Conservation (phyloP, 164 flowering plant species). For the Magnolia changhungtana region DNA sequence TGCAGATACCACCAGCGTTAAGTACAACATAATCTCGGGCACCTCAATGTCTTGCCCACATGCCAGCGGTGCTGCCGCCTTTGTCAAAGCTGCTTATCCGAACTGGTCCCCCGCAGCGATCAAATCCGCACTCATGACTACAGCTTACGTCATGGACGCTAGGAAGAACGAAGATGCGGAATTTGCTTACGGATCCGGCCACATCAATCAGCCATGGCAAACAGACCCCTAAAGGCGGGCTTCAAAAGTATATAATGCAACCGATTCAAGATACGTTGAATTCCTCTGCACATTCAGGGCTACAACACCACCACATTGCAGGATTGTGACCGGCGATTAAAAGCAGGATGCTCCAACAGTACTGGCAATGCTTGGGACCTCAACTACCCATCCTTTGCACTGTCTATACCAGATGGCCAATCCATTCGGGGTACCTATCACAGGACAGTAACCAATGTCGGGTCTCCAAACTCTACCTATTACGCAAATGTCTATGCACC, state of each 20-base stretch:
- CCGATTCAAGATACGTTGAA: conserved; percentile 47
- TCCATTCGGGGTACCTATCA: conserved; percentile 34
- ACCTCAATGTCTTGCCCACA: conserved; percentile 58
- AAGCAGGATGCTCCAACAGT: conserved; percentile 54
- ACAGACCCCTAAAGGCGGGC: conserved; percentile 51
- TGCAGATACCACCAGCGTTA: conserved; percentile 21
- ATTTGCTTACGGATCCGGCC: conserved; percentile 81
- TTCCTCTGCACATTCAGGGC: conserved; percentile 69
- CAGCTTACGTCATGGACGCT: conserved; percentile 64
- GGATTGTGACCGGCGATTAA: conserved; percentile 30
- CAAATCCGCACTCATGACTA: conserved; percentile 53
- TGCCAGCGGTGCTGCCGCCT: conserved; percentile 40
- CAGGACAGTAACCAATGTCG: conserved; percentile 66
- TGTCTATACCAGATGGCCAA: conserved; percentile 25
- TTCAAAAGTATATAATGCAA: conserved; percentile 70
- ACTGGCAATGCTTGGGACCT: conserved; percentile 36
- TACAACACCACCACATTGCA: conserved; percentile 33
- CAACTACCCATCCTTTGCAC: conserved; percentile 78
- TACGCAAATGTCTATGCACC: conserved; percentile 14
- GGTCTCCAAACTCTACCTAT: conserved; percentile 42
- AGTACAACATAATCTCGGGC: conserved; percentile 35
- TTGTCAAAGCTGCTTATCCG: conserved; percentile 37
- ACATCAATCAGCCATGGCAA: conserved; percentile 52
- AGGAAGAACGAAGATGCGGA: conserved; percentile 48
- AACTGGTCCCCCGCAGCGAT: conserved; percentile 52